Evolutionary conservation across 139 green algal genomes (phyloP), one percentile per base, ranked within the genome.

Genomic region (Zygnema circumcarinatum): DNA sequence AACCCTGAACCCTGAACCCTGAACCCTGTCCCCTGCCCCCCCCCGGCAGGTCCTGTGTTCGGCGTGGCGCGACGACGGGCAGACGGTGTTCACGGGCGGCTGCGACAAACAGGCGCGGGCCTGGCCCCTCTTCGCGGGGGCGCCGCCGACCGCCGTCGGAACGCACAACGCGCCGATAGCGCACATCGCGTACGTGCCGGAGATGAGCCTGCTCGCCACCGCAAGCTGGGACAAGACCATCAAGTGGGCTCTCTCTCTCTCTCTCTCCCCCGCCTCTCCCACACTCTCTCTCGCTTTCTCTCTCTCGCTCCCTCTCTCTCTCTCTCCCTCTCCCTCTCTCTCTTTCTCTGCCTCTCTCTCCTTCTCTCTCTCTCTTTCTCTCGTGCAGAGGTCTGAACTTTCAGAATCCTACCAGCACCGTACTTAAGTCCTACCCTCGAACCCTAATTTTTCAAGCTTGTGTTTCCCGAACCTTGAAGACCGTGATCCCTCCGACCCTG

Each of bases 61-160:
- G 53, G 92, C 91, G 0, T 99, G 96, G 96, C 95, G 93, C 73
- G 76, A 89, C 2, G 96, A 98, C 88, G 97, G 97, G 38, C 90
- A 79, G 20, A 91, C 91, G 0, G 94, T 98, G 25, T 96, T 97
- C 82, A 90, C 88, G 29, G 94, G 93, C 2, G 94, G 97, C 42
- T 98, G 95, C 83, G 96, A 98, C 93, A 98, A 97, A 69, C 92
- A 93, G 25, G 97, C 95, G 1, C 96, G 97, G 87, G 94, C 98
- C 83, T 99, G 97, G 97, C 94, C 96, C 85, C 91, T 99, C 33
- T 92, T 90, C 22, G 96, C 94, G 41, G 97, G 97, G 84, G 93
- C 96, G 81, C 81, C 79, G 22, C 88, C 95, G 79, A 89, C 93
- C 67, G 81, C 72, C n/a, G 95, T 99, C 16, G 97, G 93, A 33